Evolutionary conservation across 345 rosid species (phyloP).

Genomic region (Anastatica hierochuntica): DNA sequence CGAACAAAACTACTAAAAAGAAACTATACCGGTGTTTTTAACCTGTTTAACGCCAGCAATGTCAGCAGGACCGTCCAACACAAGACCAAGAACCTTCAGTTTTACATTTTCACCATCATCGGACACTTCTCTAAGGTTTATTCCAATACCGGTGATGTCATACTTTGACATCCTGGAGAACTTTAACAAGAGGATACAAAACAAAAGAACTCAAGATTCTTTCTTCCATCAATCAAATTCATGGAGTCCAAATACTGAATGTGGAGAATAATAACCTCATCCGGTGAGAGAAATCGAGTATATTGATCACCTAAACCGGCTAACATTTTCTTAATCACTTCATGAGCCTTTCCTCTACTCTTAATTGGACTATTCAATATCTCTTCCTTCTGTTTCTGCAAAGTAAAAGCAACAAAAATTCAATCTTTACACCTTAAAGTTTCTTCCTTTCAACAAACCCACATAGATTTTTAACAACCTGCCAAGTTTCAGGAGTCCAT

Average conservation of each 20-base stretch:
- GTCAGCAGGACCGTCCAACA: constrained; percentile 85
- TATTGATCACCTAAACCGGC: constrained; percentile 81
- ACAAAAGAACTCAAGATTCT: constrained; percentile 5
- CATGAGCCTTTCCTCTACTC: constrained; percentile 74
- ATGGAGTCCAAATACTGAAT: background rate
- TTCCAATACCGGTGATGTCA: constrained; percentile 85
- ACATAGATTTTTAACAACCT: constrained; percentile 26
- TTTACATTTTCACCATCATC: constrained; percentile 51
- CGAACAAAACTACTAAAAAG: background rate
- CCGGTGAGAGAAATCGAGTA: constrained; percentile 79
- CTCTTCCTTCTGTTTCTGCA: constrained; percentile 60
- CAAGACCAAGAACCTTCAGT: constrained; percentile 70
- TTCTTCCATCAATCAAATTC: too few relatives aligned
- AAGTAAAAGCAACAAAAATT: background rate
- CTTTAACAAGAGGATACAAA: constrained; percentile 36
- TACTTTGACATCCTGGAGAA: constrained; percentile 95
- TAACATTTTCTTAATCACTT: constrained; percentile 64
- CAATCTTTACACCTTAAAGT: constrained; percentile 1
- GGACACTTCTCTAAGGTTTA: constrained; percentile 88
- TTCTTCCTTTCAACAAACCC: constrained; percentile 10
- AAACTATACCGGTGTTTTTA: background rate
- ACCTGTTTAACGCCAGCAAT: constrained; percentile 88
- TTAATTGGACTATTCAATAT: constrained; percentile 45
- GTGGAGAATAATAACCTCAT: constrained; percentile 42
- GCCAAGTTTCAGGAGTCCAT: constrained; percentile 72